Evolutionary conservation across 495 filamentous ascomycete genomes (phyloP).

Genomic region (Penicillium ochrochloron): DNA sequence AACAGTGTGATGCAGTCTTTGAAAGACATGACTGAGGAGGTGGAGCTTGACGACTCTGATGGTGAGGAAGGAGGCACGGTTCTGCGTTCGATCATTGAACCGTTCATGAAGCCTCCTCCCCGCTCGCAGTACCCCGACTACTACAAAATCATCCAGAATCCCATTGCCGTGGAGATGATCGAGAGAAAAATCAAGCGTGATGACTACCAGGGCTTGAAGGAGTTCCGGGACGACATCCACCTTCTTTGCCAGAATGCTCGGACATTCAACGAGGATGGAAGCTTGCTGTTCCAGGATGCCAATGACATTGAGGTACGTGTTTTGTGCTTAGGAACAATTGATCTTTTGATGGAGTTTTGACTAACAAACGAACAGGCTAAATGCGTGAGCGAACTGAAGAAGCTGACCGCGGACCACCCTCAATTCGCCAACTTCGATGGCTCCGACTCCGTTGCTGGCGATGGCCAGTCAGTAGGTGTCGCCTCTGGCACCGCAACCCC

Average conservation of each 20-base stretch:
- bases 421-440: slow-evolving; percentile 75
- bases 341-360: background rate
- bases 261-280: slow-evolving; percentile 95
- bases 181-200: slow-evolving; percentile 91
- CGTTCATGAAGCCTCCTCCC: slow-evolving; percentile 90
- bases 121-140: slow-evolving; percentile 89
- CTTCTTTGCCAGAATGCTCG: slow-evolving; percentile 87
- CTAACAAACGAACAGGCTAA: slow-evolving; percentile 55
- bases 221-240: slow-evolving; percentile 81
- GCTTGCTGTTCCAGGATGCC: slow-evolving; percentile 87
- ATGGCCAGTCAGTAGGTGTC: slow-evolving; percentile 68
- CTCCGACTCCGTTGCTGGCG: slow-evolving; percentile 48
- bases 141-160: slow-evolving; percentile 86
- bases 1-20: slow-evolving; percentile 75
- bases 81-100: slow-evolving; percentile 83
- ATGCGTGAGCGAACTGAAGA: slow-evolving; percentile 68
- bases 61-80: slow-evolving; percentile 62
- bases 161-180: slow-evolving; percentile 93
- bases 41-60: slow-evolving; percentile 63
- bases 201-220: slow-evolving; percentile 79
- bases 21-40: slow-evolving; percentile 72
- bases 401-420: slow-evolving; percentile 70
- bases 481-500: slow-evolving; percentile 74
- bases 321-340: background rate
- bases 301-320: slow-evolving; percentile 85